phyloP scores from a whole-genome alignment of 805 yeast species.

The Candida andamanensis region DNA sequence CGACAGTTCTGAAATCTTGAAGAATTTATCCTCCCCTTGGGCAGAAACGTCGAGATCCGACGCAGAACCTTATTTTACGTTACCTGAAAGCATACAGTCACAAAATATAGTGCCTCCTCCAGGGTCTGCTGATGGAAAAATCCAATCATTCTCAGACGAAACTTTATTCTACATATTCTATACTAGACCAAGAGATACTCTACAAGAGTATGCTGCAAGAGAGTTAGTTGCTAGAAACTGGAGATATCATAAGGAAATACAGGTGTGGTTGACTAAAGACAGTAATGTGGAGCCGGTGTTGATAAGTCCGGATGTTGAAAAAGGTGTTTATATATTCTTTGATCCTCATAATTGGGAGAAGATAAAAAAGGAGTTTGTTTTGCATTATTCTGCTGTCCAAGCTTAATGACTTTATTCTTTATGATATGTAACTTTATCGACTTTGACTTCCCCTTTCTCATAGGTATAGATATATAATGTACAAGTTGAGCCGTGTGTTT shows the following conservation, averaged over 20 bases:
- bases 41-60: slow-evolving; percentile 84
- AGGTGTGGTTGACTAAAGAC: slow-evolving; percentile 95
- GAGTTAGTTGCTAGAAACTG: slow-evolving; percentile 90
- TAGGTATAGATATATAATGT: slow-evolving; percentile 82
- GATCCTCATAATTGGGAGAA: slow-evolving; percentile 97
- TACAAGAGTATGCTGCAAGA: slow-evolving; percentile 91
- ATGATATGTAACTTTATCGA: slow-evolving; percentile 64
- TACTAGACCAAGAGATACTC: slow-evolving; percentile 84
- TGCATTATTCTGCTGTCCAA: slow-evolving; percentile 41
- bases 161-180: slow-evolving; percentile 91
- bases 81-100: slow-evolving; percentile 46
- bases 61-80: slow-evolving; percentile 75
- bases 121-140: slow-evolving; percentile 44
- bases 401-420: slow-evolving; percentile 21
- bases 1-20: slow-evolving; percentile 45
- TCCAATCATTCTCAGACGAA: slow-evolving; percentile 74
- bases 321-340: slow-evolving; percentile 90
- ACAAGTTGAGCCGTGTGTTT: slow-evolving; percentile 73
- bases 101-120: slow-evolving; percentile 34
- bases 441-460: slow-evolving; percentile 78
- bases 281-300: slow-evolving; percentile 85
- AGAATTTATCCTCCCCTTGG: slow-evolving; percentile 89
- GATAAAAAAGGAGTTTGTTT: slow-evolving; percentile 64
- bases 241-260: slow-evolving; percentile 94
- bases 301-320: slow-evolving; percentile 73